These are phyloP conservation scores for Amanita polypyramis DNA, from an alignment of 768 basidiomycete species.

Conservation along the genomic window DNA sequence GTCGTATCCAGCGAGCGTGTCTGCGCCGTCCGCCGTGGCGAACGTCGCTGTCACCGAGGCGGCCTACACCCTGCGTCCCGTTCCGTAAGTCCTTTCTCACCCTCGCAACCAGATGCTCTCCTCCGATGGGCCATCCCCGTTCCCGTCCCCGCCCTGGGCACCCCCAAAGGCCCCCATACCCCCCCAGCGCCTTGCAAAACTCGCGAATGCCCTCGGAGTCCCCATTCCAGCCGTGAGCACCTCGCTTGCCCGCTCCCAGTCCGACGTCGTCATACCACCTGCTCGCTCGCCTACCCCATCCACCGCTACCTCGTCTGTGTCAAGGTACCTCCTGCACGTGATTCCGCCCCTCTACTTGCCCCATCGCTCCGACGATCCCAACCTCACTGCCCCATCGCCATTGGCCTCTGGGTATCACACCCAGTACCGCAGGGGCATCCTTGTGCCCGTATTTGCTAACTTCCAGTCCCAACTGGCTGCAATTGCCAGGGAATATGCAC, in stretches of 20 bases:
- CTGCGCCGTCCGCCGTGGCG: too few species aligned
- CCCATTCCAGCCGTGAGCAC: slow-evolving; percentile 47
- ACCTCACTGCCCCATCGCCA: slow-evolving; percentile 41
- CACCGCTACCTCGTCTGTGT: slow-evolving; percentile 32
- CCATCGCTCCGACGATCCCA: slow-evolving; percentile 42
- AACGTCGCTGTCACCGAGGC: too few species aligned
- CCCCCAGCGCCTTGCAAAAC: slow-evolving; percentile 68
- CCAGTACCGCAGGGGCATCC: slow-evolving; percentile 74
- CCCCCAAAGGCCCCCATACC: slow-evolving; percentile 64
- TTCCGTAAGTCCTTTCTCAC: not conserved
- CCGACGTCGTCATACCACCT: slow-evolving; percentile 7
- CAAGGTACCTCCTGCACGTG: slow-evolving; percentile 73
- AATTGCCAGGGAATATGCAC: slow-evolving; percentile 88
- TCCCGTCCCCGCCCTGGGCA: slow-evolving; percentile 37
- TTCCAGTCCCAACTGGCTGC: slow-evolving; percentile 75
- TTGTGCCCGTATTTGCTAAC: slow-evolving; percentile 78
- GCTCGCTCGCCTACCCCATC: slow-evolving; percentile 41
- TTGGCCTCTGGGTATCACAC: slow-evolving; percentile 67
- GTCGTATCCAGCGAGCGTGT: not conserved
- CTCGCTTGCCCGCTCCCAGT: slow-evolving; percentile 20
- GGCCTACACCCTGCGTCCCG: too few species aligned
- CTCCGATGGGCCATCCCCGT: slow-evolving; percentile 10
- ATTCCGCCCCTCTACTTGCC: slow-evolving; percentile 69
- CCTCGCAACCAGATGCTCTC: slow-evolving; percentile 1
- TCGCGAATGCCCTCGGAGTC: slow-evolving; percentile 81